Conservation (phyloP, 2,329 filamentous ascomycete genomes). For the Nigrospora sphaerica region DNA sequence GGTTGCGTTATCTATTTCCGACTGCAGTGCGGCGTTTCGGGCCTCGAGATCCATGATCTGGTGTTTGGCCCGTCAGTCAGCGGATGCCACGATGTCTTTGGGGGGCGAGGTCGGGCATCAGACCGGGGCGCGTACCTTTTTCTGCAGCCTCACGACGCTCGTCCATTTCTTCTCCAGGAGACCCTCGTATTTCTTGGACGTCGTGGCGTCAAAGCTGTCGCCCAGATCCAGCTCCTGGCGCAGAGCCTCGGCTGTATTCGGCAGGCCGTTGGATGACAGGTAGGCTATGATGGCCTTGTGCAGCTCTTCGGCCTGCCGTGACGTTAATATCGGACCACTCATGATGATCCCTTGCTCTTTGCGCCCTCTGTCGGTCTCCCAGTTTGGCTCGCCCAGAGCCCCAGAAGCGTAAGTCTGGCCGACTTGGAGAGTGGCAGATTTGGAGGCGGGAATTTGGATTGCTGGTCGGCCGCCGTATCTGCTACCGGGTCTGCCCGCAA, state of each 20-base stretch:
- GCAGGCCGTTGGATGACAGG: constrained; percentile 64
- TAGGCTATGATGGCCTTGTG: constrained; percentile 95
- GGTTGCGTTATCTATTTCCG: constrained; percentile 78
- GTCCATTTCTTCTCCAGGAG: constrained; percentile 98
- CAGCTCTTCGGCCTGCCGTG: constrained; percentile 24
- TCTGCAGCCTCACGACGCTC: constrained; percentile 86
- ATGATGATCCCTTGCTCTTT: not conserved
- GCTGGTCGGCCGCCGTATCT: constrained; percentile 1
- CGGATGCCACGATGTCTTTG: too few species aligned
- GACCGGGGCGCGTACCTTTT: constrained; percentile 60
- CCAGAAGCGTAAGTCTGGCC: too few species aligned
- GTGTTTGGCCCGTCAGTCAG: constrained; percentile 2
- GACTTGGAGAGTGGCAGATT: too few species aligned
- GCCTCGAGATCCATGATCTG: constrained; percentile 92
- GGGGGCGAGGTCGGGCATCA: too few species aligned
- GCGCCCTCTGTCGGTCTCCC: too few species aligned
- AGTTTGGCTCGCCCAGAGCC: too few species aligned
- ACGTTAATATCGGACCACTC: constrained; percentile 22
- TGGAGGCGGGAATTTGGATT: not conserved
- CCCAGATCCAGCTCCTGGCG: constrained; percentile 71
- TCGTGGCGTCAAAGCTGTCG: constrained; percentile 67
- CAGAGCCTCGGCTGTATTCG: constrained; percentile 62
- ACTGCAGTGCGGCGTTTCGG: constrained; percentile 64
- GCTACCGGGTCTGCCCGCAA: too few species aligned
- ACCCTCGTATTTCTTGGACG: constrained; percentile 89